Conservation (phyloP, 257 asterid species). For the Scutellaria minor region DNA sequence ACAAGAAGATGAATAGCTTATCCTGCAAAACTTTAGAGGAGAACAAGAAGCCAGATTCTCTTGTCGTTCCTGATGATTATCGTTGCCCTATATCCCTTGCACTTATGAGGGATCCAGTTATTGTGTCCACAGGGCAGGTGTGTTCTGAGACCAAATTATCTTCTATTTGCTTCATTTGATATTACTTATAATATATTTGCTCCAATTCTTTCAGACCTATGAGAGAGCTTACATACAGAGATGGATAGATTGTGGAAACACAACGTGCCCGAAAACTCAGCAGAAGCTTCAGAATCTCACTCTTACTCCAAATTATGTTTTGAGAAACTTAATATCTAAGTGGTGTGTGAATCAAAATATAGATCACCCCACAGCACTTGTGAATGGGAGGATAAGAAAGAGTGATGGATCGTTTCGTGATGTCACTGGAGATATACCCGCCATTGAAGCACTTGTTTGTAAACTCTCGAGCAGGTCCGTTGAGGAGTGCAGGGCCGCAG, state of each 20-base stretch:
- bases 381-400: slow-evolving; percentile 61
- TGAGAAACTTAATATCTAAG: slow-evolving; percentile 69
- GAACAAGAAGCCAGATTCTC: slow-evolving; percentile 60
- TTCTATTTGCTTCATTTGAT: not conserved
- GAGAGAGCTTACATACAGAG: slow-evolving; percentile 87
- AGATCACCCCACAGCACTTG: slow-evolving; percentile 56
- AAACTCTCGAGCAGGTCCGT: slow-evolving; percentile 61
- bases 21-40: no score
- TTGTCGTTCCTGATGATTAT: slow-evolving; percentile 72
- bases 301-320: slow-evolving; percentile 72
- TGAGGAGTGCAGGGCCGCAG: slow-evolving; percentile 68
- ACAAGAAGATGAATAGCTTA: not conserved
- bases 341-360: slow-evolving; percentile 69
- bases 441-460: slow-evolving; percentile 62
- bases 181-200: slow-evolving; percentile 22
- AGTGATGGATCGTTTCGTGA: slow-evolving; percentile 76
- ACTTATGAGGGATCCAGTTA: slow-evolving; percentile 90
- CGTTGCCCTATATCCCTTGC: slow-evolving; percentile 91
- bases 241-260: slow-evolving; percentile 90
- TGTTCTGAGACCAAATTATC: not conserved
- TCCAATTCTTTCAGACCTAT: slow-evolving; percentile 66
- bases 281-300: slow-evolving; percentile 75
- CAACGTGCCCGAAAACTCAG: slow-evolving; percentile 88
- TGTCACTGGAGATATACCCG: slow-evolving; percentile 69
- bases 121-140: slow-evolving; percentile 82